Evolutionary conservation across 805 yeast species (phyloP), one percentile per base, ranked within the genome.

Genomic region (Candida morakotiae): DNA sequence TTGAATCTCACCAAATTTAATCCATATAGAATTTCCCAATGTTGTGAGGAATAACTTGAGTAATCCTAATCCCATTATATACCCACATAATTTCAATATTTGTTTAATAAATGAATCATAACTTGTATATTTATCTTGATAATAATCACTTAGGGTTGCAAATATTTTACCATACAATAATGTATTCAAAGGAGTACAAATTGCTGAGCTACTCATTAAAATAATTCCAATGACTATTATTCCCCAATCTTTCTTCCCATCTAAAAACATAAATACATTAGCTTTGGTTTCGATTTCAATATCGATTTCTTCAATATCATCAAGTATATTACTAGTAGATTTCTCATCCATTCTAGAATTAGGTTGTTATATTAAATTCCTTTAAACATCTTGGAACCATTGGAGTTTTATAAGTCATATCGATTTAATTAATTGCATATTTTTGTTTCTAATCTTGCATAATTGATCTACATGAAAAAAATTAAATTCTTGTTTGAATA

Each of bases 1-100:
- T 44, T 83, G 87, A 9, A 64, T 59, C 55, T 86, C 95, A 6
- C 95, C 96, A 31, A 83, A 62, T 6, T 60, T 48, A 72, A 80
- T 73, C 85, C 94, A 88, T 0, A 67, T 48, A 1, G 71, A 52
- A 6, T 83, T 68, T 3, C 82, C 77, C 0, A 69, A 29, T 81
- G 87, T 80, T 2, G 60, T 53, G 27, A 58, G 47, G 1, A 63
- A 5, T 55, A 60, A 48, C 22, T 62, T 58, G 2, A 42, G 51
- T 3, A 49, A 52, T 0, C 71, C 71, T 6, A 63, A 39, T 0
- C 52, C 50, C 46, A 66, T 55, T n/a, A 68, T 55, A 23, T 49
- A 37, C 2, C 58, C 61, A 42, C 68, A 60, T 13, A 56, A 49
- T 8, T 49, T 35, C 8, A 55, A 49, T 3, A 58, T 47, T 11